Evolutionary conservation across 2,329 filamentous ascomycete genomes (phyloP).

Genomic region (Grosmannia serpens): DNA sequence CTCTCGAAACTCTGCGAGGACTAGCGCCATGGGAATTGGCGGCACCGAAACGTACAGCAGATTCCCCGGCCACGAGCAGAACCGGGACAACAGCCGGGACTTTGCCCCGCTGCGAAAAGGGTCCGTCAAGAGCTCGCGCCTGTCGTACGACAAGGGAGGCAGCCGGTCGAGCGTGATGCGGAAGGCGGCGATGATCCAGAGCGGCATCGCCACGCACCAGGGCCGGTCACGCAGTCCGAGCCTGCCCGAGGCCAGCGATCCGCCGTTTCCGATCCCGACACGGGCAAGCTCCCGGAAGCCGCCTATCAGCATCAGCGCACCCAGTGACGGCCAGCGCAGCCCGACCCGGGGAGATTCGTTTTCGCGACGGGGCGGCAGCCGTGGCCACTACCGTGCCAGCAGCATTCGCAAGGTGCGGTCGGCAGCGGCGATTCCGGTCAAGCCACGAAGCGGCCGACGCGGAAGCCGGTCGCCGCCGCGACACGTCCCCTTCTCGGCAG

Average conservation of each 20-base stretch:
- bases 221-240: constrained; percentile 54
- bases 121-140: constrained; percentile 19
- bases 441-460: constrained; percentile 26
- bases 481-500: constrained; percentile 42
- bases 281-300: constrained; percentile 76
- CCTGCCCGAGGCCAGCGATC: constrained; percentile 46
- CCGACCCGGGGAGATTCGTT: constrained; percentile 55
- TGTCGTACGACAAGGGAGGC: constrained; percentile 24
- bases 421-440: constrained; percentile 57
- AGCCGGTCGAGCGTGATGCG: constrained; percentile 54
- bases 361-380: constrained; percentile 37
- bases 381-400: constrained; percentile 40
- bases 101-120: constrained; percentile 16
- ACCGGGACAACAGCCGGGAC: constrained; percentile 19
- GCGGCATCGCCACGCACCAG: constrained; percentile 59
- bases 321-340: constrained; percentile 64
- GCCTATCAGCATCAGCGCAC: constrained; percentile 50
- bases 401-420: constrained; percentile 79
- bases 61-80: constrained; percentile 23
- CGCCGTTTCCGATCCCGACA: constrained; percentile 86
- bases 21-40: constrained; percentile 22
- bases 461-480: constrained; percentile 50
- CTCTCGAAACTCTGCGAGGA: constrained; percentile 13
- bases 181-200: constrained; percentile 70
- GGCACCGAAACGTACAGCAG: constrained; percentile 34